Evolutionary conservation across 768 basidiomycete genomes (phyloP), one percentile per base, ranked within the genome.

Genomic region (Hypsizygus marmoreus): DNA sequence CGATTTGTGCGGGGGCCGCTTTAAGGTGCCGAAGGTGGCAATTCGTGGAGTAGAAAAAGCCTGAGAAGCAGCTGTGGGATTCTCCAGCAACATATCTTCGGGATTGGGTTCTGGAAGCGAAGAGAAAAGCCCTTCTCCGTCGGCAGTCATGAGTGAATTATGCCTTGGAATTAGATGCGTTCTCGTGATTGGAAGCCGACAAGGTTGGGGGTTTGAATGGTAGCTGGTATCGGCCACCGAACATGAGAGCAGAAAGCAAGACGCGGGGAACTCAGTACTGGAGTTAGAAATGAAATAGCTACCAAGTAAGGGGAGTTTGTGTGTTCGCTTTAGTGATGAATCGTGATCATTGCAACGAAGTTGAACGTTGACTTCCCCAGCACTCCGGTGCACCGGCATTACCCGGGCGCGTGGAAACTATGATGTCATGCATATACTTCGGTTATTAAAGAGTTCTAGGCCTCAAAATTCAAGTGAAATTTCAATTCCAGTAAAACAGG

Each of bases 331-430:
- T n/a, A n/a, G n/a, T n/a, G n/a, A n/a, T n/a, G n/a, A n/a, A n/a
- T n/a, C n/a, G n/a, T n/a, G n/a, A n/a, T n/a, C n/a, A n/a, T n/a
- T n/a, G n/a, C 29, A 31, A 38, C 6, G 11, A 24, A 17, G 17
- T 37, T 23, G 32, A 31, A 22, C 29, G 24, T 36, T 45, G 13
- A 25, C 14, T 28, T 26, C 33, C 29, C 34, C 51, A 43, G 46
- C 49, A 39, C 30, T 24, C 26, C 22, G 12, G 17, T 36, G 30
- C 14, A 32, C 41, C 52, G 56, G 47, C 43, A 28, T 16, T 30
- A 24, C 17, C 56, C 53, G 53, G 48, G 14, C 16, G 40, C 60
- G 61, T 67, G 69, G n/a, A 65, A 67, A 59, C 26, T n/a, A 49
- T 69, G 63, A 64, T 50, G 54, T 67, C 67, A 69, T 51, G 35